Evolutionary conservation across 176 grass and related monocot species (phyloP).

Genomic region (Cenchrus americanus): DNA sequence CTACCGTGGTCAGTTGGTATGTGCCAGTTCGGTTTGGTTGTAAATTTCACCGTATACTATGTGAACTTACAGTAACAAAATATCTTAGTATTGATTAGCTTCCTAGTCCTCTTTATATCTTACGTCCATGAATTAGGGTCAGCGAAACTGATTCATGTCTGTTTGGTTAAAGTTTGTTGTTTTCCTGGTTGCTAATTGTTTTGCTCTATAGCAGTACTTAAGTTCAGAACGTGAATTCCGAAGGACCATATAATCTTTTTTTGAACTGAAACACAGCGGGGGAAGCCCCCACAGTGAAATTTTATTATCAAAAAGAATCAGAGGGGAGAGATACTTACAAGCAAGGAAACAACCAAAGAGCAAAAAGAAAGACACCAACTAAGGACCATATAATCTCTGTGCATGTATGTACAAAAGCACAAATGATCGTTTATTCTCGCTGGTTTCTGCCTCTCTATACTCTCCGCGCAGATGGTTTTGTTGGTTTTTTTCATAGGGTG

Average conservation of each 20-base stretch:
- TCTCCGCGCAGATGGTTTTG: neutral
- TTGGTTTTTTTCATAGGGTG: neutral
- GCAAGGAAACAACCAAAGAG: too few relatives aligned
- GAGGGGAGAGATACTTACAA: too few relatives aligned
- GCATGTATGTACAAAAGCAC: neutral
- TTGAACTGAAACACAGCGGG: too few relatives aligned
- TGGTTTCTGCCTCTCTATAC: neutral
- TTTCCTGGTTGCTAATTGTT: conserved; percentile 7
- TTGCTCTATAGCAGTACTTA: neutral
- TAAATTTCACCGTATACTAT: neutral
- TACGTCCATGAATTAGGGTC: neutral
- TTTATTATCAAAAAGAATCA: too few relatives aligned
- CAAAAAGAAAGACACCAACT: too few relatives aligned
- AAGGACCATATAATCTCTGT: neutral
- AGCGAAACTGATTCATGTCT: conserved; percentile 8
- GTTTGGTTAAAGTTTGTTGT: neutral
- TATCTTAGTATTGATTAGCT: neutral
- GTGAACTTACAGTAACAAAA: neutral
- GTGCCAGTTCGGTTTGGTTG: neutral
- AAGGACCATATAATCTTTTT: too few relatives aligned
- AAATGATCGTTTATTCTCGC: too few relatives aligned
- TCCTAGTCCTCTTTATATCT: neutral
- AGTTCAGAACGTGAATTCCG: neutral
- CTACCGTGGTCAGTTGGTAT: neutral
- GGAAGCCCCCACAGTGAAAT: too few relatives aligned